Base-by-base conservation (phyloP, 371 early-diverging fungal species). In the Amoeboaphelidium occidentale region DNA sequence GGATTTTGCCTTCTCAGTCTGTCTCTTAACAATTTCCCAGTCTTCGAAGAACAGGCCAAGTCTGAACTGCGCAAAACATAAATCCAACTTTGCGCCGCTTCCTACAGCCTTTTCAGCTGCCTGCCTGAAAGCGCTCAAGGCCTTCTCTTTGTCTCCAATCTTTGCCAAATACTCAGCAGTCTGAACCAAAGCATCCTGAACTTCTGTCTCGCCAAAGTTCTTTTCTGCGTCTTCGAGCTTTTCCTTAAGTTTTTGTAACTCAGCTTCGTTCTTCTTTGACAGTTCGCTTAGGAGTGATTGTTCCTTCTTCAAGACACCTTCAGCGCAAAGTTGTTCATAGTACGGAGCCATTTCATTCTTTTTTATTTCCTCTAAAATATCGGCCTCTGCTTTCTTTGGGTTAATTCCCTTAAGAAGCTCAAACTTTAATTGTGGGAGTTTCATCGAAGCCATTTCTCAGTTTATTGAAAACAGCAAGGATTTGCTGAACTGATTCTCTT, bases 71-170 rank as follows among this genome's bases (percentile, higher is more conserved):
- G 84, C 74, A 68, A 97, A 93, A 23, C 82, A 64, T 44, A 94
- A 74, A 60, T 97, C 93, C 42, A 97, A 80, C 51, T 86, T 74
- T 51, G 79, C 78, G 46, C 93, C 93, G 23, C 88, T 69, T 14
- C 90, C 84, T 20, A 82, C 81, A 2, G 84, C 78, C 63, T 84
- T 84, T 27, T 81, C 81, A 47, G 76, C 68, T 22, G 87, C 79
- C 2, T 72, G 67, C 22, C 76, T 72, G 67, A 82, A 92, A 2
- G 82, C 82, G 20, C 68, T 57, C 23, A 90, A 57, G 21, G 94
- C 90, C 55, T 75, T 72, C 45, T 90, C 92, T 80, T 90, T 92
- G 55, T 88, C 84, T 28, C 97, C 94, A 58, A 90, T 97, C 58
- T 79, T 73, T 23, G 92, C 76, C 54, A 82, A 71, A 50, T 82